phyloP scores from a whole-genome alignment of 208 protist species.

The Wallacemonas sp. region DNA sequence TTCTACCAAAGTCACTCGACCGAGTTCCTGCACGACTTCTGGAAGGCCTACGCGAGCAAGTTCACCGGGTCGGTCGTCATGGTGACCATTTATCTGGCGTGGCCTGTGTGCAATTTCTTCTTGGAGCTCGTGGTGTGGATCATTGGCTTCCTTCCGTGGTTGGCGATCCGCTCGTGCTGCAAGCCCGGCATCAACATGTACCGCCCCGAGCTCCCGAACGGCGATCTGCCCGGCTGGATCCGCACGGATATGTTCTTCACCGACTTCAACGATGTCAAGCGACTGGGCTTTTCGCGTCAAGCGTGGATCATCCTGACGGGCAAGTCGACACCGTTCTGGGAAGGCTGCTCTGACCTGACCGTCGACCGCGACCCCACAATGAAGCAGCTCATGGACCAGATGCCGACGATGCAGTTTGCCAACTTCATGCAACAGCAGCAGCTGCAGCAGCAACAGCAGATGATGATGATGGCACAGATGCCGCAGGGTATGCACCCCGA shows the following conservation, averaged over 20 bases:
- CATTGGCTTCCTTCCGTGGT: conserved; percentile 61
- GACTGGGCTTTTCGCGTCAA: conserved; percentile 69
- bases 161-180: conserved; percentile 56
- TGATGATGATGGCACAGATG: conserved; percentile 23
- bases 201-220: conserved; percentile 63
- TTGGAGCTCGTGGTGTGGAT: conserved; percentile 64
- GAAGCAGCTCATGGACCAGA: conserved; percentile 47
- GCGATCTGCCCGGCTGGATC: conserved; percentile 74
- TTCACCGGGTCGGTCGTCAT: conserved; percentile 49
- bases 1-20: conserved; percentile 50
- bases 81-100: conserved; percentile 74
- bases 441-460: conserved; percentile 36
- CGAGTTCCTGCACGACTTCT: conserved; percentile 61
- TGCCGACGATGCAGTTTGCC: conserved; percentile 36
- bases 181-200: conserved; percentile 59
- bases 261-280: conserved; percentile 71
- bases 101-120: conserved; percentile 66
- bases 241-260: conserved; percentile 88
- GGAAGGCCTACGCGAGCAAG: conserved; percentile 36
- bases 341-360: conserved; percentile 37
- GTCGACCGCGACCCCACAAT: conserved; percentile 72
- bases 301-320: conserved; percentile 76
- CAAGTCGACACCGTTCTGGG: conserved; percentile 38
- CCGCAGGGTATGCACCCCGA: conserved; percentile 4
- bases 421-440: conserved; percentile 23